These are phyloP conservation scores for Paramecium octaurelia DNA, from an alignment of 73 alveolate genomes.

Conservation along the genomic window DNA sequence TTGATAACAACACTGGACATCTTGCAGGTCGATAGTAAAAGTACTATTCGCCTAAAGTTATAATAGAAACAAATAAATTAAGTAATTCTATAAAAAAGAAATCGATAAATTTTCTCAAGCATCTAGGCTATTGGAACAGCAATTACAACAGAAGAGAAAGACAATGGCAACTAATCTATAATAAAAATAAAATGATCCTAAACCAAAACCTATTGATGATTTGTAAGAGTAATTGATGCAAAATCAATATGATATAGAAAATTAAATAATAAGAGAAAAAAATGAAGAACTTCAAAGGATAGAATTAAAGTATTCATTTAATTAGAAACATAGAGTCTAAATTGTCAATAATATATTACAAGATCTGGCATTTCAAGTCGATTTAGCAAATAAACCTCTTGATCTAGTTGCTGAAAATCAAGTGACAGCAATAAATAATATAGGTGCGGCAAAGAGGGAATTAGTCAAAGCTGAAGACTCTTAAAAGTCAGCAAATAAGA, in stretches of 20 bases:
- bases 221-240: not conserved
- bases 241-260: not conserved
- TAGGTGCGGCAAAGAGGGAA: not conserved
- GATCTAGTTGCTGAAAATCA: not conserved
- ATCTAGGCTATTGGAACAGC: not conserved
- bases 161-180: not conserved
- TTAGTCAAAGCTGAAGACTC: not conserved
- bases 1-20: not conserved
- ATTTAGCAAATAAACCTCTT: not conserved
- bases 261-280: not conserved
- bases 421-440: not conserved
- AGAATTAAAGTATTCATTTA: not conserved
- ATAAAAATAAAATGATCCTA: not conserved
- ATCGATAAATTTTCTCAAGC: not conserved
- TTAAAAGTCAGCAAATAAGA: conserved; percentile 14
- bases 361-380: not conserved
- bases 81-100: not conserved
- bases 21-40: not conserved
- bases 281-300: not conserved
- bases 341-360: not conserved
- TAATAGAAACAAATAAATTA: not conserved
- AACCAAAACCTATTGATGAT: not conserved
- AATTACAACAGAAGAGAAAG: not conserved
- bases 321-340: not conserved
- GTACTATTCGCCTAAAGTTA: not conserved